phyloP scores from a whole-genome alignment of 2,329 filamentous ascomycete genomes.

The Aspergillus sojae region DNA sequence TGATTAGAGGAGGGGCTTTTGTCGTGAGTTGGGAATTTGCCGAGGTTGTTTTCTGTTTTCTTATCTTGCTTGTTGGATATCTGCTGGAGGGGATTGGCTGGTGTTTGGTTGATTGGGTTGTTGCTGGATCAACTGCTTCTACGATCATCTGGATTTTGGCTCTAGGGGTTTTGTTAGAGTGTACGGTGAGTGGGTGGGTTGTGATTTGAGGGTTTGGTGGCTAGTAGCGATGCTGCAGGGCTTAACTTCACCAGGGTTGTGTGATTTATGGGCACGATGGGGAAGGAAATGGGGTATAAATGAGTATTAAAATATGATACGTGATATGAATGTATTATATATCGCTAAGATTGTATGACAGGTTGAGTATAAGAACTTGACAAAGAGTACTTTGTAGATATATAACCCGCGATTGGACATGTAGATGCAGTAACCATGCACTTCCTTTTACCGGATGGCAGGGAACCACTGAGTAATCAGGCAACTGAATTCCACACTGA shows the following conservation, averaged over 20 bases:
- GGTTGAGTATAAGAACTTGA: not conserved
- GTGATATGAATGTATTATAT: not conserved
- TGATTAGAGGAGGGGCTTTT: not conserved
- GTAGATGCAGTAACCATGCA: not conserved
- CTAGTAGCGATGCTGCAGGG: not conserved
- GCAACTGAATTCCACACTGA: not conserved
- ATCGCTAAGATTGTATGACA: not conserved
- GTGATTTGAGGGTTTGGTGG: not conserved
- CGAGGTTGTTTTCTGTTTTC: not conserved
- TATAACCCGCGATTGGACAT: not conserved
- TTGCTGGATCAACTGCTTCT: not conserved
- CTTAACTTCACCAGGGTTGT: no score
- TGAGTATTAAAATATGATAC: not conserved
- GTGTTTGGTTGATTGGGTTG: not conserved
- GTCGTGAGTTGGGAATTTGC: not conserved
- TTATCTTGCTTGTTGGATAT: not conserved
- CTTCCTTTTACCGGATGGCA: not conserved
- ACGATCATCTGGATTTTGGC: not conserved
- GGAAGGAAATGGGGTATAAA: not conserved
- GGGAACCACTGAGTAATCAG: not conserved
- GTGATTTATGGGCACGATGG: no score
- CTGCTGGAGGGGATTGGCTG: not conserved
- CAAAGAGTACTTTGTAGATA: not conserved
- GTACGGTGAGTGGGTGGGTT: no score
- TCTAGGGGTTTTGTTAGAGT: not conserved